These are phyloP conservation scores for Solioccasus polychromus DNA, from an alignment of 768 basidiomycete species.

Conservation along the genomic window DNA sequence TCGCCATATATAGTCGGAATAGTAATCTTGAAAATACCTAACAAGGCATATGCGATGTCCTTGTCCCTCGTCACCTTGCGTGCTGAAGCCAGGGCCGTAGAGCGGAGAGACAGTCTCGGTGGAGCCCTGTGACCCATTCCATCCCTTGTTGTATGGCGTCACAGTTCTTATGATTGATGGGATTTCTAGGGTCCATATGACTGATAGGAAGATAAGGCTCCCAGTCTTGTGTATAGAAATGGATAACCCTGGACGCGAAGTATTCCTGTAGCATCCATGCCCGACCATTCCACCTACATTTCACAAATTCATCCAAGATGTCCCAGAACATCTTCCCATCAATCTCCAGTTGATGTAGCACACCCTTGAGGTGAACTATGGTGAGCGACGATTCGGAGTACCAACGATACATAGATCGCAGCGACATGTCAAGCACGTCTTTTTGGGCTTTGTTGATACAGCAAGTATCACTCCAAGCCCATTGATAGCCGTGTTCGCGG, in stretches of 20 bases:
- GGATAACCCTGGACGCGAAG: conserved; percentile 19
- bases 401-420: conserved; percentile 28
- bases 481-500: conserved; percentile 7
- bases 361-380: conserved; percentile 21
- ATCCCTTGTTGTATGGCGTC: conserved; percentile 12
- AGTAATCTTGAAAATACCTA: conserved; percentile 20
- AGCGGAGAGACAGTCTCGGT: background rate
- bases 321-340: background rate
- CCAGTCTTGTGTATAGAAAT: conserved; percentile 26
- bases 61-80: conserved; percentile 19
- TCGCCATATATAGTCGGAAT: conserved; percentile 22
- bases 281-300: conserved; percentile 22
- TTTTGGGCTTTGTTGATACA: conserved; percentile 24
- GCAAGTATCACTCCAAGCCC: conserved; percentile 26
- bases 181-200: background rate
- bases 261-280: conserved; percentile 23
- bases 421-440: conserved; percentile 12
- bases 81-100: conserved; percentile 18
- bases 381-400: conserved; percentile 24
- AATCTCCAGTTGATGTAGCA: conserved; percentile 1
- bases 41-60: conserved; percentile 24
- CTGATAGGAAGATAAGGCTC: conserved; percentile 12
- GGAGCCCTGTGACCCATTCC: conserved; percentile 13
- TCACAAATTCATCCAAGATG: conserved; percentile 4
- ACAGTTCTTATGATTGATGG: conserved; percentile 11